Conservation (phyloP, 768 basidiomycete genomes). For the Cystofilobasidium ferigula region DNA sequence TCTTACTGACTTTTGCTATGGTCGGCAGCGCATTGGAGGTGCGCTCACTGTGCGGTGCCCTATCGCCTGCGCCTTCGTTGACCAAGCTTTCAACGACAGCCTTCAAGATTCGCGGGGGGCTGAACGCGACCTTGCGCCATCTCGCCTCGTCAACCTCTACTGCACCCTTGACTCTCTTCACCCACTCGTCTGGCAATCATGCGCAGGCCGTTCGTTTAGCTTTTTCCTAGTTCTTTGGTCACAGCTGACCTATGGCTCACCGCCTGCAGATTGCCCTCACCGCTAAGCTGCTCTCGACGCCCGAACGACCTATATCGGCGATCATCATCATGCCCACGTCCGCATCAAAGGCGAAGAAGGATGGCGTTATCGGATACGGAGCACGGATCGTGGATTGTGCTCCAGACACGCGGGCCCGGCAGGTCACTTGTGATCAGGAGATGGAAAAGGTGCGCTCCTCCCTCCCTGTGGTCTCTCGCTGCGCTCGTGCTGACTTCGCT, state of each 20-base stretch:
- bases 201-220: not conserved
- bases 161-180: not conserved
- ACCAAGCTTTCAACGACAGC: not conserved
- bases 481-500: not conserved
- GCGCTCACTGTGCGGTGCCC: not conserved
- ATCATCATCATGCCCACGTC: conserved; percentile 9
- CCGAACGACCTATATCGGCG: conserved; percentile 1
- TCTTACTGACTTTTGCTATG: no score
- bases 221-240: not conserved
- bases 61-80: not conserved
- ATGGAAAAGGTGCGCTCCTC: conserved; percentile 3
- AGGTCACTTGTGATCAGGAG: not conserved
- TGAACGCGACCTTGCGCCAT: not conserved
- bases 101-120: conserved; percentile 8
- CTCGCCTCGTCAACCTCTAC: not conserved
- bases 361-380: not conserved
- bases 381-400: not conserved
- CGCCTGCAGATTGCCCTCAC: not conserved
- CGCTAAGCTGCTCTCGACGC: conserved; percentile 6
- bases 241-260: not conserved
- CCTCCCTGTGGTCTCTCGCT: not conserved
- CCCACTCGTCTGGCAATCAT: conserved; percentile 5
- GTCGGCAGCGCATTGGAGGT: not conserved
- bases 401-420: not conserved
- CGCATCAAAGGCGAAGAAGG: not conserved